Evolutionary conservation across 2,329 filamentous ascomycete species (phyloP), one percentile per base, ranked within the genome.

Genomic region (Penicillium sp.): DNA sequence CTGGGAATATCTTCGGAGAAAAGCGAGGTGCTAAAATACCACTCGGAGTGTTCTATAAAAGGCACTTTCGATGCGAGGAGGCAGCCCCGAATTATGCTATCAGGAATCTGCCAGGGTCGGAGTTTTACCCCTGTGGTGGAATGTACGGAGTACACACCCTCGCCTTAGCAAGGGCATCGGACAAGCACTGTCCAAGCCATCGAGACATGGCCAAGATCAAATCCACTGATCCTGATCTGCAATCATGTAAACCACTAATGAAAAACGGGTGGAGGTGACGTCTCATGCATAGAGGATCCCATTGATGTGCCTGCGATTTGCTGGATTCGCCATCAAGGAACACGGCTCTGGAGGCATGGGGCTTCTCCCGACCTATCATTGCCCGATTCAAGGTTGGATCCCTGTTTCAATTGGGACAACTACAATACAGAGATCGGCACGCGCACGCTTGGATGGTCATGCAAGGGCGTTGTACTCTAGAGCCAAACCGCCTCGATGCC

Each of bases 141-240:
- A 64, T 64, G 51, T 19, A 28, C 30, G n/a, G 16, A n/a, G 14
- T 12, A 37, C 48, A 53, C 55, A 57, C 61, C 61, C 61, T 62
- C 53, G 52, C 61, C 51, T 60, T 53, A 61, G 61, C 60, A 62
- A 64, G 61, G 61, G 61, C 55, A 41, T 19, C 37, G 10, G 30
- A 19, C 6, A 14, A 44, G 35, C 42, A 45, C 38, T 17, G 41
- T 19, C 41, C 28, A 41, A 33, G 25, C n/a, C 33, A 56, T 19
- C 14, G 7, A 28, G 36, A 42, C 30, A 42, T 30, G 31, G 28
- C 14, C 26, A 46, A n/a, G 19, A 51, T 35, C 30, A 45, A 46
- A 46, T 38, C 19, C 42, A 38, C 30, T 33, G 25, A 51, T 25
- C 6, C 8, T 2, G 54, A 54, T 57, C 46, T 51, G n/a, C 57